phyloP scores from a whole-genome alignment of 225 moss, liverwort and hornwort genomes.

The Polytrichum formosum region DNA sequence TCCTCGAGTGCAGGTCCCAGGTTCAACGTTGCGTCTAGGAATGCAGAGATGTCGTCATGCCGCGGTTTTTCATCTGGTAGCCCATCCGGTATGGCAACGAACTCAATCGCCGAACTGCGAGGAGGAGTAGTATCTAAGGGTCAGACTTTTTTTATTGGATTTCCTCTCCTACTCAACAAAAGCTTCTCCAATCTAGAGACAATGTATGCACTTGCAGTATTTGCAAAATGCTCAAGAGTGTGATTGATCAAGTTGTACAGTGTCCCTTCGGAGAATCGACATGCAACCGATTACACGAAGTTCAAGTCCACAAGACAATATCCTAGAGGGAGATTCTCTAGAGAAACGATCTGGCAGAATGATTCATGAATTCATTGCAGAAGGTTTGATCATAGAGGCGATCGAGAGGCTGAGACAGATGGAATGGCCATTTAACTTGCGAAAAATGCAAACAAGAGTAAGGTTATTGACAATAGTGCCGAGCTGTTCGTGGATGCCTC shows the following conservation, averaged over 20 bases:
- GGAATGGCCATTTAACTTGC: background rate
- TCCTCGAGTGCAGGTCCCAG: conserved; percentile 16
- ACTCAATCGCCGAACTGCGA: background rate
- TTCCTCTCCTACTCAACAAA: too few relatives aligned
- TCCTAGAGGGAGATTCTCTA: too few relatives aligned
- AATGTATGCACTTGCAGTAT: too few relatives aligned
- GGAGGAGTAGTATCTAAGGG: background rate
- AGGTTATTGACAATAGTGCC: background rate
- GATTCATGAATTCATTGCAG: too few relatives aligned
- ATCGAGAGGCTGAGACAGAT: background rate
- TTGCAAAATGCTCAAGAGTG: background rate
- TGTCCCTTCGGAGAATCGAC: background rate
- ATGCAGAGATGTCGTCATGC: background rate
- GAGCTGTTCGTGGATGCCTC: background rate
- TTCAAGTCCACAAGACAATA: background rate
- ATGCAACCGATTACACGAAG: background rate
- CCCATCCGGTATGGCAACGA: background rate
- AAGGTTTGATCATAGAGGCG: too few relatives aligned
- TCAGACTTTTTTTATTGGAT: too few relatives aligned
- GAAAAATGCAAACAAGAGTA: too few relatives aligned
- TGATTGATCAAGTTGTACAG: too few relatives aligned
- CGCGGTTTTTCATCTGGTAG: conserved; percentile 10
- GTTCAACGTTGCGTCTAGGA: background rate
- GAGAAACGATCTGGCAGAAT: too few relatives aligned
- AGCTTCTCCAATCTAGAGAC: too few relatives aligned